Conservation (phyloP, 306 rosid species). For the Quercus variabilis region DNA sequence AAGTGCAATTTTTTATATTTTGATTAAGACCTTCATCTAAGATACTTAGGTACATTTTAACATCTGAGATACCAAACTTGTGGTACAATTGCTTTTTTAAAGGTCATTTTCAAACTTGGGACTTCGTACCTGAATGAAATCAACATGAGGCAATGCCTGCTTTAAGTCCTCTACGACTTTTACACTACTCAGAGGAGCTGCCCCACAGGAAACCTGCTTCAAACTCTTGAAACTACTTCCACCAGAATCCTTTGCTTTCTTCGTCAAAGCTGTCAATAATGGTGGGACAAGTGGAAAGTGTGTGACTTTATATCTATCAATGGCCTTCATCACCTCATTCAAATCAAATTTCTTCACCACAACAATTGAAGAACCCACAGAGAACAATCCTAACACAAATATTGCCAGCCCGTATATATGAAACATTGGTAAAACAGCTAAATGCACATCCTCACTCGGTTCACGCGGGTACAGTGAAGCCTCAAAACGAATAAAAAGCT, state of each 20-base stretch:
- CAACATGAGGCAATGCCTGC: slow-evolving; percentile 52
- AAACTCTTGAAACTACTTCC: slow-evolving; percentile 50
- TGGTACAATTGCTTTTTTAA: not conserved
- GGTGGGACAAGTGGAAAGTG: slow-evolving; percentile 83
- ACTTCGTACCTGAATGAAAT: slow-evolving; percentile 71
- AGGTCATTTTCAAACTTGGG: not conserved
- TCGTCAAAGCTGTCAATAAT: slow-evolving; percentile 49
- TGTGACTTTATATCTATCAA: slow-evolving; percentile 59
- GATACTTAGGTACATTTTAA: not conserved
- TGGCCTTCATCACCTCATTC: slow-evolving; percentile 42
- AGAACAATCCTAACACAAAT: slow-evolving; percentile 56
- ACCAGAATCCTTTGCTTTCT: slow-evolving; percentile 23
- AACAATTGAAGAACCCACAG: slow-evolving; percentile 67
- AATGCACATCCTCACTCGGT: slow-evolving; percentile 45
- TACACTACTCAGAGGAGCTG: slow-evolving; percentile 51
- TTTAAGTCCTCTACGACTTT: slow-evolving; percentile 45
- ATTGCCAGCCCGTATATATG: slow-evolving; percentile 69
- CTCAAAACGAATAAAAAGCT: slow-evolving; percentile 65
- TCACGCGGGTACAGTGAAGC: slow-evolving; percentile 63
- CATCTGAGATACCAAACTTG: not conserved
- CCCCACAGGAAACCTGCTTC: slow-evolving; percentile 71
- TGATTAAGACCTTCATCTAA: not conserved
- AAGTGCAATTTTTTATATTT: not conserved
- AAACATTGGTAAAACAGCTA: slow-evolving; percentile 79
- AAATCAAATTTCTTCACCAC: slow-evolving; percentile 62